Percentiles rank a stretch among this genome's conserved stretches.
Conservation (phyloP, 495 filamentous ascomycete species). For the Articulospora tetracladia region DNA sequence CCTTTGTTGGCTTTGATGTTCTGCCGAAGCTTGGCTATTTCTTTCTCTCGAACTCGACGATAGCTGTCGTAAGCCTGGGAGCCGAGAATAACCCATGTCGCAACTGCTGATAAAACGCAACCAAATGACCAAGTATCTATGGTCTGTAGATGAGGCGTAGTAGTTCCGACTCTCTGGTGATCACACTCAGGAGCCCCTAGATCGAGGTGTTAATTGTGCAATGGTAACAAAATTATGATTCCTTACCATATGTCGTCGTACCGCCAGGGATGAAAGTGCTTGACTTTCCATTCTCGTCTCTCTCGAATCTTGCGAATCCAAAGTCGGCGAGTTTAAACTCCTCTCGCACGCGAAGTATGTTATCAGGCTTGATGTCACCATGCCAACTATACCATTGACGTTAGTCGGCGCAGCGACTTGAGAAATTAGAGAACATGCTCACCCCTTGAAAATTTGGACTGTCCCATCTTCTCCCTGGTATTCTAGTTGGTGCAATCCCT, state of each 20-base stretch:
- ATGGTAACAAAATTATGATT: background rate
- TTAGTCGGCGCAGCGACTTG: background rate
- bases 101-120: slow-evolving; percentile 39
- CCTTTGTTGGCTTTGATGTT: background rate
- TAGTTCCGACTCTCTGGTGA: slow-evolving; percentile 15
- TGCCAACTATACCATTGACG: slow-evolving; percentile 27
- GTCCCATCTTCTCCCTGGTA: background rate
- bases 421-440: background rate
- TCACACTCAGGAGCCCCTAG: slow-evolving; percentile 15
- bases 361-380: slow-evolving; percentile 39
- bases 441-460: background rate
- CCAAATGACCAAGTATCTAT: slow-evolving; percentile 42
- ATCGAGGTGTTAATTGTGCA: background rate
- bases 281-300: slow-evolving; percentile 12
- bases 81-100: slow-evolving; percentile 38
- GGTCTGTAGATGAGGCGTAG: slow-evolving; percentile 20
- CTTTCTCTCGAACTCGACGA: slow-evolving; percentile 22
- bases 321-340: slow-evolving; percentile 38
- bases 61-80: slow-evolving; percentile 27
- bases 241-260: slow-evolving; percentile 35
- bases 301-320: slow-evolving; percentile 35
- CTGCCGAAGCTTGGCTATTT: slow-evolving; percentile 1
- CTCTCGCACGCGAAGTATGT: slow-evolving; percentile 31
- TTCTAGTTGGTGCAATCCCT: slow-evolving; percentile 28
- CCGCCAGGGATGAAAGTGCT: slow-evolving; percentile 25